phyloP scores from a whole-genome alignment of 1,284 basidiomycete species.

The Pascua guehoae region DNA sequence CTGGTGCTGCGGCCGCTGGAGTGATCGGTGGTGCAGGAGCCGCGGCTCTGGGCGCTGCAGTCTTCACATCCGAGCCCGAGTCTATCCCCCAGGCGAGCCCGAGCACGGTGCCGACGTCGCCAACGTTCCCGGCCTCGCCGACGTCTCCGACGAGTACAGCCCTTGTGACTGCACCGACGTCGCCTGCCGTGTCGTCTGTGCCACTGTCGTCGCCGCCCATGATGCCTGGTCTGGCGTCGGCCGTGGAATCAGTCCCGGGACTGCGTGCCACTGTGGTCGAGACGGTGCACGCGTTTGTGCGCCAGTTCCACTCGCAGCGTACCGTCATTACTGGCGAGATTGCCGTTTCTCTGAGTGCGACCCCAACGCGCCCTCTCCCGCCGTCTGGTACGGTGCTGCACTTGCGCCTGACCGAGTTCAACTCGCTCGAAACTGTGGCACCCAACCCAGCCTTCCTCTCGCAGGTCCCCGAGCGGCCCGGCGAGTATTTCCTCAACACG shows the following conservation, averaged over 20 bases:
- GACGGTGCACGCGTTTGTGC: conserved; percentile 53
- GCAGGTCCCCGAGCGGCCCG: conserved; percentile 46
- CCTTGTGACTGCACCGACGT: neutral
- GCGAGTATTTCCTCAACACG: conserved; percentile 53
- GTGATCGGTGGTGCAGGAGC: conserved; percentile 7
- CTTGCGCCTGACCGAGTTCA: conserved; percentile 51
- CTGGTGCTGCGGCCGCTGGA: neutral
- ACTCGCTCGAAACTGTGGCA: conserved; percentile 54
- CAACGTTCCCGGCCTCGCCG: neutral
- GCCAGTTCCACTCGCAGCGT: conserved; percentile 13
- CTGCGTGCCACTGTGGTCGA: conserved; percentile 52
- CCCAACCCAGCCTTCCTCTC: conserved; percentile 54
- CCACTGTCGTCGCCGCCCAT: neutral
- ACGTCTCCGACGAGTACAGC: neutral
- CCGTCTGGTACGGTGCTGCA: conserved; percentile 26
- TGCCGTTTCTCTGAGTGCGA: conserved; percentile 2
- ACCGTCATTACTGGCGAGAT: conserved; percentile 50
- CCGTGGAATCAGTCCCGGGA: conserved; percentile 23
- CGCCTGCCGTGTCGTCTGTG: neutral
- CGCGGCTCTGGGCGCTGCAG: neutral
- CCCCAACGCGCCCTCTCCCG: neutral
- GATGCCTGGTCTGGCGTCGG: neutral
- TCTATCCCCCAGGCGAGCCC: neutral
- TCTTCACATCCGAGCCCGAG: neutral
- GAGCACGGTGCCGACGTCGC: neutral